Conservation (phyloP, 176 grass and related monocot species). For the Chloris gayana region DNA sequence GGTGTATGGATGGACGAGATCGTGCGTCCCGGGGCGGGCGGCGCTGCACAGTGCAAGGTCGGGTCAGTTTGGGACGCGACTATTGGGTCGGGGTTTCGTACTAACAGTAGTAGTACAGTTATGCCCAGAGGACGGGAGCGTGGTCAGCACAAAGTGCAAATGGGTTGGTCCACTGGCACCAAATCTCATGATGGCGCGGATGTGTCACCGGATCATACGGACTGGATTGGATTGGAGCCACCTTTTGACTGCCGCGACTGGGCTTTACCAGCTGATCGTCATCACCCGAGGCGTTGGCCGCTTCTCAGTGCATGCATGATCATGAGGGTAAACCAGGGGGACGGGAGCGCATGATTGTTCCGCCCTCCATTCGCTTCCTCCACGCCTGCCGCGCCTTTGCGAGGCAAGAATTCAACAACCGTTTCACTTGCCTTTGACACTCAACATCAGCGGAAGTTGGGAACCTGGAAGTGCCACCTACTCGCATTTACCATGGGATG, state of each 20-base stretch:
- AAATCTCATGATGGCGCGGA: slow-evolving; percentile 2
- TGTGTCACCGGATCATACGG: not conserved
- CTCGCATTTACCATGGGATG: no score
- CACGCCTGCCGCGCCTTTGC: not conserved
- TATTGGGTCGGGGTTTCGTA: no score
- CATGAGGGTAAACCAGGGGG: not conserved
- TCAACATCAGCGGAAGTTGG: no score
- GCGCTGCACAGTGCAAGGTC: not conserved
- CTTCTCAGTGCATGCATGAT: not conserved
- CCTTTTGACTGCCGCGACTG: not conserved
- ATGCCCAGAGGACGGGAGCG: not conserved
- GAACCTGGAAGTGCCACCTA: no score
- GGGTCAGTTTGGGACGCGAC: not conserved
- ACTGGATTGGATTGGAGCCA: not conserved
- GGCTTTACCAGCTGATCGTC: not conserved
- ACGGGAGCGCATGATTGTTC: slow-evolving; percentile 1
- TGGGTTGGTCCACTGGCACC: not conserved
- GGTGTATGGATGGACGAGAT: slow-evolving; percentile 3
- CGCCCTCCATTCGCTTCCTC: not conserved
- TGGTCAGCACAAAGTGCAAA: not conserved
- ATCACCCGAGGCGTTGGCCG: not conserved
- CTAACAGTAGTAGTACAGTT: not conserved
- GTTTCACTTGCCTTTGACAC: no score
- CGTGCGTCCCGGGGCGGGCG: not conserved
- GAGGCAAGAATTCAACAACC: slow-evolving; percentile 1